These are phyloP conservation scores for Suhomyces vadensis DNA, from an alignment of 805 yeast species.

Conservation along the genomic window DNA sequence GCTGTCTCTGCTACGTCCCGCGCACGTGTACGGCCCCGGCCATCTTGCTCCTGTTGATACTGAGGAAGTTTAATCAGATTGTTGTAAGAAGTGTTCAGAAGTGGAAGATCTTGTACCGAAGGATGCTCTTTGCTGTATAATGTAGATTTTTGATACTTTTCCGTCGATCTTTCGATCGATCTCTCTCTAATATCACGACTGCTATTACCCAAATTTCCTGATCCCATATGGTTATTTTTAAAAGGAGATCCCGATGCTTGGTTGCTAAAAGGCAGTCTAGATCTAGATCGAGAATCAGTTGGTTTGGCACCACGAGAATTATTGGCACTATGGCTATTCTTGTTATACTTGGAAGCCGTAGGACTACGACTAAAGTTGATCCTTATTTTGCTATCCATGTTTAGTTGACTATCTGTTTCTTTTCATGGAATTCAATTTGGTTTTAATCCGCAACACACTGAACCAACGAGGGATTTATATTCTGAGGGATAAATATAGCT, in stretches of 20 bases:
- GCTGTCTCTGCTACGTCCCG: slow-evolving; percentile 16
- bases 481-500: background rate
- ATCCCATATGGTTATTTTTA: background rate
- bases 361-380: slow-evolving; percentile 5
- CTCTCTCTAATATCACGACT: slow-evolving; percentile 16
- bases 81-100: slow-evolving; percentile 20
- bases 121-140: slow-evolving; percentile 16
- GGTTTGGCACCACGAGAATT: background rate
- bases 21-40: slow-evolving; percentile 26
- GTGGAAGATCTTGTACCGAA: slow-evolving; percentile 17
- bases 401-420: background rate
- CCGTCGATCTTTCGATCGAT: slow-evolving; percentile 18
- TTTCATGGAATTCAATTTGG: background rate
- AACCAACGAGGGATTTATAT: background rate
- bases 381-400: slow-evolving; percentile 3
- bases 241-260: background rate
- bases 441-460: background rate
- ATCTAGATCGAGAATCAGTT: slow-evolving; percentile 13
- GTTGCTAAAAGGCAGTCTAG: slow-evolving; percentile 21
- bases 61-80: slow-evolving; percentile 16
- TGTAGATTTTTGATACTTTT: slow-evolving; percentile 16
- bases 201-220: background rate
- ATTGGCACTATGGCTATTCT: background rate
- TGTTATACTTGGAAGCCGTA: background rate
- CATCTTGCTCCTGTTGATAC: slow-evolving; percentile 18